Evolutionary conservation across 2,329 filamentous ascomycete genomes (phyloP).

Genomic region (Cordyceps cateniannulata): DNA sequence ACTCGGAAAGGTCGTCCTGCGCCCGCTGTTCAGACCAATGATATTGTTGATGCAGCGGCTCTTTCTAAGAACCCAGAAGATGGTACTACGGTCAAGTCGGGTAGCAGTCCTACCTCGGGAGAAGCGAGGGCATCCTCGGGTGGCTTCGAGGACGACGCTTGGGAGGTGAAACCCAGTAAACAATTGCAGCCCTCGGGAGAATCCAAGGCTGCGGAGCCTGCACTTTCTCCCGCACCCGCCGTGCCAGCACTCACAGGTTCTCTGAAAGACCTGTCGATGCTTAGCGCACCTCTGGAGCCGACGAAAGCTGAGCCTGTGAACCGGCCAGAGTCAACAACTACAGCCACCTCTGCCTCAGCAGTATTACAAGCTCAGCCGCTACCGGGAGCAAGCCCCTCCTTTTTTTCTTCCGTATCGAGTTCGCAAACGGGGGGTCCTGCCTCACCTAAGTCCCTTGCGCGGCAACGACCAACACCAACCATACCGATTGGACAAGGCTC

Average conservation of each 20-base stretch:
- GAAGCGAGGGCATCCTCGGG: conserved; percentile 26
- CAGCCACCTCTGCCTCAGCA: conserved; percentile 24
- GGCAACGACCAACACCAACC: conserved; percentile 67
- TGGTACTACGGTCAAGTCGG: conserved; percentile 18
- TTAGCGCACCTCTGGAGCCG: conserved; percentile 47
- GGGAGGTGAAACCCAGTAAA: conserved; percentile 85
- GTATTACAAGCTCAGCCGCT: conserved; percentile 35
- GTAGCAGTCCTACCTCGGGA: conserved; percentile 16
- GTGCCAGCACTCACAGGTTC: conserved; percentile 60
- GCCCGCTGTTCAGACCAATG: conserved; percentile 77
- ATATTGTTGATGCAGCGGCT: conserved; percentile 80
- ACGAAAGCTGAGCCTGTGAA: conserved; percentile 31
- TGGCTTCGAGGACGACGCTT: conserved; percentile 94
- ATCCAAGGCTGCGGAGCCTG: conserved; percentile 1
- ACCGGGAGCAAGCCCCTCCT: conserved; percentile 50
- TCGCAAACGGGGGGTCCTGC: conserved; percentile 18
- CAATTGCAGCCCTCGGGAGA: conserved; percentile 29
- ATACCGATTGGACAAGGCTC: conserved; percentile 51
- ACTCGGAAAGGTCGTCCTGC: conserved; percentile 86
- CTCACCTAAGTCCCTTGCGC: conserved; percentile 27
- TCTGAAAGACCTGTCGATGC: conserved; percentile 51
- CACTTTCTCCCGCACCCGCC: conserved; percentile 26
- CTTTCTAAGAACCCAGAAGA: conserved; percentile 56
- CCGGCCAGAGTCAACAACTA: conserved; percentile 20
- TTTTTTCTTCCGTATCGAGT: conserved; percentile 39